phyloP scores from a whole-genome alignment of 2,329 filamentous ascomycete species.

The Stachybotrys echinatus region DNA sequence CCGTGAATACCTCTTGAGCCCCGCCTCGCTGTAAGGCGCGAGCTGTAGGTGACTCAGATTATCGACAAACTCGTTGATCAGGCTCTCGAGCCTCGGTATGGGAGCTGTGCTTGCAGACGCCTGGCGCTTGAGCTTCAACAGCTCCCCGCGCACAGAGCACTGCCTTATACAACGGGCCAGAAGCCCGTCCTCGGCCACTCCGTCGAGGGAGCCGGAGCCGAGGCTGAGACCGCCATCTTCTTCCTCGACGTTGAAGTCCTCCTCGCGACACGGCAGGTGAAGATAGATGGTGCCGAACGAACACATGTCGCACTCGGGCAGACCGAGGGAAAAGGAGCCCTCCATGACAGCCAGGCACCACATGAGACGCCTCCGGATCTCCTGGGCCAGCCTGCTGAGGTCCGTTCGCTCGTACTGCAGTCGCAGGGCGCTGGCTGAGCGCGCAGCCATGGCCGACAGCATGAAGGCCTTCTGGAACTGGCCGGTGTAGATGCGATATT shows the following conservation, averaged over 20 bases:
- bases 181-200: slow-evolving; percentile 7
- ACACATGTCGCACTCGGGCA: slow-evolving; percentile 23
- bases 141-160: slow-evolving; percentile 15
- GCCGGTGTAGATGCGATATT: slow-evolving; percentile 21
- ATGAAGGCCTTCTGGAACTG: slow-evolving; percentile 25
- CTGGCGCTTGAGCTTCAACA: slow-evolving; percentile 16
- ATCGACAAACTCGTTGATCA: slow-evolving; percentile 8
- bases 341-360: slow-evolving; percentile 22
- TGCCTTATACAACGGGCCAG: slow-evolving; percentile 13
- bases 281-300: slow-evolving; percentile 20
- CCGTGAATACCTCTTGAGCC: slow-evolving; percentile 4
- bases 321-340: slow-evolving; percentile 19
- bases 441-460: slow-evolving; percentile 19
- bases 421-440: slow-evolving; percentile 20
- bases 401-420: slow-evolving; percentile 22
- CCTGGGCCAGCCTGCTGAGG: slow-evolving; percentile 14
- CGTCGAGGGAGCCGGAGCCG: slow-evolving; percentile 1
- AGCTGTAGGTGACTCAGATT: slow-evolving; percentile 4
- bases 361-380: slow-evolving; percentile 20
- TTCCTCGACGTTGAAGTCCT: slow-evolving; percentile 15
- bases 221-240: no score
- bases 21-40: slow-evolving; percentile 2
- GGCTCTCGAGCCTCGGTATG: slow-evolving; percentile 5
- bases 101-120: slow-evolving; percentile 1
- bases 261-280: slow-evolving; percentile 20